Conservation (phyloP, 768 basidiomycete species). For the Phylloporus scabripes region DNA sequence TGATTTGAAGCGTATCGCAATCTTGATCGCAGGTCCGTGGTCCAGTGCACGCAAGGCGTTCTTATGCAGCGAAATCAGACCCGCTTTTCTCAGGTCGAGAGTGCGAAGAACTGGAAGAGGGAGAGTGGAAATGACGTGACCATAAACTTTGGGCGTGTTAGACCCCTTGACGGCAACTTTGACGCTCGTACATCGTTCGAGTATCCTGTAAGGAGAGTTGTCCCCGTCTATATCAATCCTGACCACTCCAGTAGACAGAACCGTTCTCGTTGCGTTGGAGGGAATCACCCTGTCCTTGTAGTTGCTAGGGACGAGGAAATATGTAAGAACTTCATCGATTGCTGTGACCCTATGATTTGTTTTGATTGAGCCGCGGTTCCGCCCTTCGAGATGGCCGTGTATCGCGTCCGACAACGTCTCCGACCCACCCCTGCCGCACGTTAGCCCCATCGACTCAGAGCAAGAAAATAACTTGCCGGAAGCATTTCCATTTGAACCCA, state of each 20-base stretch:
- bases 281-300: not conserved
- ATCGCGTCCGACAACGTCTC: slow-evolving; percentile 19
- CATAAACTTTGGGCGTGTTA: slow-evolving; percentile 19
- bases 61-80: slow-evolving; percentile 26
- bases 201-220: not conserved
- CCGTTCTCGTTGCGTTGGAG: not conserved
- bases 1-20: slow-evolving; percentile 39
- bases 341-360: slow-evolving; percentile 14
- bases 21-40: slow-evolving; percentile 37
- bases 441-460: not conserved
- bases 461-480: not conserved
- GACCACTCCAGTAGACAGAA: not conserved
- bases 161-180: slow-evolving; percentile 6
- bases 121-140: slow-evolving; percentile 39
- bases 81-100: slow-evolving; percentile 28
- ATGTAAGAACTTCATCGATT: slow-evolving; percentile 8
- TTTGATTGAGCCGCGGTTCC: slow-evolving; percentile 6
- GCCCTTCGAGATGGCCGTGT: slow-evolving; percentile 7
- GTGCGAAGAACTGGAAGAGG: slow-evolving; percentile 34
- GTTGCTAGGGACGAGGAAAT: slow-evolving; percentile 3
- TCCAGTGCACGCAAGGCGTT: slow-evolving; percentile 36
- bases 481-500: not conserved
- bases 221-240: not conserved
- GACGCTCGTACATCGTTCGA: not conserved
- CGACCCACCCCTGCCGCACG: slow-evolving; percentile 16